Base-by-base conservation (phyloP, 768 basidiomycete genomes). In the Tricholoma saponaceum region DNA sequence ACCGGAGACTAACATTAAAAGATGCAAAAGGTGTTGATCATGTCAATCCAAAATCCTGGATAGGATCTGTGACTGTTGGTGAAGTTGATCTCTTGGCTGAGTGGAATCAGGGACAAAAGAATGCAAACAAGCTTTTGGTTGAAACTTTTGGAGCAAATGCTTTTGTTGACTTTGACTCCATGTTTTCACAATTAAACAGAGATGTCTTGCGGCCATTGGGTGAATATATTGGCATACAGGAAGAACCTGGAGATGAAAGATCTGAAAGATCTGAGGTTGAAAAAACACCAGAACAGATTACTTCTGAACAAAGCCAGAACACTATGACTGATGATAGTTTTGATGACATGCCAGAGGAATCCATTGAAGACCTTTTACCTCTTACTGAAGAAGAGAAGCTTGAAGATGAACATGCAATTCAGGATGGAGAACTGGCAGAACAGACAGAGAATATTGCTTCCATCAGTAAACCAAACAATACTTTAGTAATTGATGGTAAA, bases 11-110 rank as follows among this genome's bases (percentile, higher is more conserved):
- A 20, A 28, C 39, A 2, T 37, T 54, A 14, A 32, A 25, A 13
- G 41, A 37, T 35, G 52, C 33, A 5, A 33, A 37, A 32, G 52
- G 52, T 6, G 22, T 54, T 35, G 52, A 54, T 28, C 33, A 54
- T 54, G 26, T 54, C 35, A 54, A 54, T 54, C 52, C 52, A 22
- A 54, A 41, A 28, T 54, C 52, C 4, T 54, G 52, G 52, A 25
- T 18, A n/a, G 33, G 52, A 16, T 5, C 39, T 23, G 52, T 54
- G 25, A 54, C 2, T 18, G 52, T 54, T 39, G 52, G 52, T 16
- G 13, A 13, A 12, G 20, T 23, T 35, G 14, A 43, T 22, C 16
- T 54, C 8, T n/a, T 26, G 4, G 30, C 2, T 26, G 47, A 39
- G n/a, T 39, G 14, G 52, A 13, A n/a, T n/a, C 26, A n/a, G 41